These are phyloP conservation scores for Naganishia onofrii DNA, from an alignment of 768 basidiomycete species.

Conservation along the genomic window DNA sequence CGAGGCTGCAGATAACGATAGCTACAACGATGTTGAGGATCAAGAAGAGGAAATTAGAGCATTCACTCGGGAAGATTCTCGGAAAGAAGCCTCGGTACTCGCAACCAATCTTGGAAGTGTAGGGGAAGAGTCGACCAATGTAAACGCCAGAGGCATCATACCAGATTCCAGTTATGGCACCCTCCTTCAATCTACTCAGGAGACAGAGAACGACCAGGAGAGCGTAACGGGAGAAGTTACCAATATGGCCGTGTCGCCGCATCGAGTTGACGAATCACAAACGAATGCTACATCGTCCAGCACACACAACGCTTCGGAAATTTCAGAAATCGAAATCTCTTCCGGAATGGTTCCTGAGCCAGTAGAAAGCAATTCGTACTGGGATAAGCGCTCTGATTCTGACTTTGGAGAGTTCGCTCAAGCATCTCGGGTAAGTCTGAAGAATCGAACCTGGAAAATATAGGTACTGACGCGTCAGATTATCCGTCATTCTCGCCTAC, in stretches of 20 bases:
- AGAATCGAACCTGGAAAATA: too few species aligned
- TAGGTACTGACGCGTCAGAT: too few species aligned
- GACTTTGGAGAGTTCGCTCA: constrained; percentile 29
- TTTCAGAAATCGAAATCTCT: background rate
- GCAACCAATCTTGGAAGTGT: constrained; percentile 1
- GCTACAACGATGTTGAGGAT: background rate
- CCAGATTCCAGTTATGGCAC: constrained; percentile 15
- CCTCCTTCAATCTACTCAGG: background rate
- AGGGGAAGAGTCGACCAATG: background rate
- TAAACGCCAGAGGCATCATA: constrained; percentile 1
- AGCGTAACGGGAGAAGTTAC: background rate
- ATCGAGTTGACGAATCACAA: background rate
- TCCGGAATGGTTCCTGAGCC: background rate
- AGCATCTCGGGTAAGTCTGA: background rate
- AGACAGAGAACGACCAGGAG: background rate
- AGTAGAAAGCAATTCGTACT: background rate
- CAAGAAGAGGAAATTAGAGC: background rate
- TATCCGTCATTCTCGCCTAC: background rate
- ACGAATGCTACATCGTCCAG: background rate
- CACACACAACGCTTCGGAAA: background rate
- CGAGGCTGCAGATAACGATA: background rate
- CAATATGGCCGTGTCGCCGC: background rate
- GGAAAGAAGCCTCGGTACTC: background rate
- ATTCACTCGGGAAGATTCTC: background rate
- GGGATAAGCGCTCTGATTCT: constrained; percentile 15